These are phyloP conservation scores for Leishmania turanica DNA, from an alignment of 208 protist genomes.

Conservation along the genomic window DNA sequence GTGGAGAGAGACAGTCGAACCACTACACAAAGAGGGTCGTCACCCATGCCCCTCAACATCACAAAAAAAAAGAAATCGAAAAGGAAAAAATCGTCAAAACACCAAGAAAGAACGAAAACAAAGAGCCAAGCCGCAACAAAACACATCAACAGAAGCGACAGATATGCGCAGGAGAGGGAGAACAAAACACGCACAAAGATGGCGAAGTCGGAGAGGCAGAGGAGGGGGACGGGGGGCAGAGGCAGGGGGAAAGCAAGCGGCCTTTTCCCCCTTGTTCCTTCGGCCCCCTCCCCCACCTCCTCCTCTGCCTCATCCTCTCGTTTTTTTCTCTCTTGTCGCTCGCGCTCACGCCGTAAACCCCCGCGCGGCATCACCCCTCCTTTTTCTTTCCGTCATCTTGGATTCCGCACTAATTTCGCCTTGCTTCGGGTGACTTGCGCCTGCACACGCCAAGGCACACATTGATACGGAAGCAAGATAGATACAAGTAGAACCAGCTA, in stretches of 20 bases:
- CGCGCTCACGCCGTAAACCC: background rate
- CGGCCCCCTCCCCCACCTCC: background rate
- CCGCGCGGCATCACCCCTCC: background rate
- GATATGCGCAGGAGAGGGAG: background rate
- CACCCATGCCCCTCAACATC: background rate
- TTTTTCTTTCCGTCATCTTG: background rate
- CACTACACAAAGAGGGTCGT: background rate
- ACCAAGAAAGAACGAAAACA: background rate
- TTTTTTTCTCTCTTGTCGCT: constrained; percentile 1
- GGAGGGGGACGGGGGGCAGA: background rate
- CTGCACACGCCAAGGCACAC: constrained; percentile 11
- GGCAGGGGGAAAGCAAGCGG: background rate
- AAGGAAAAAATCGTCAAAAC: background rate
- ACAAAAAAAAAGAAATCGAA: background rate
- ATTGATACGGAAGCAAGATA: background rate
- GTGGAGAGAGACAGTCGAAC: background rate
- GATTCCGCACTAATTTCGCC: background rate
- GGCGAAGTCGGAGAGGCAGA: constrained; percentile 1
- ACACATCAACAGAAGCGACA: background rate
- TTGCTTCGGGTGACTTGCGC: background rate
- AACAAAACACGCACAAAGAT: background rate
- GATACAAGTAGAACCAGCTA: background rate
- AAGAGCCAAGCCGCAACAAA: constrained; percentile 3
- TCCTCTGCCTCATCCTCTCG: background rate
- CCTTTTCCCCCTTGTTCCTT: background rate